Conservation (phyloP, 805 yeast genomes). For the Sporopachydermia lactativora region DNA sequence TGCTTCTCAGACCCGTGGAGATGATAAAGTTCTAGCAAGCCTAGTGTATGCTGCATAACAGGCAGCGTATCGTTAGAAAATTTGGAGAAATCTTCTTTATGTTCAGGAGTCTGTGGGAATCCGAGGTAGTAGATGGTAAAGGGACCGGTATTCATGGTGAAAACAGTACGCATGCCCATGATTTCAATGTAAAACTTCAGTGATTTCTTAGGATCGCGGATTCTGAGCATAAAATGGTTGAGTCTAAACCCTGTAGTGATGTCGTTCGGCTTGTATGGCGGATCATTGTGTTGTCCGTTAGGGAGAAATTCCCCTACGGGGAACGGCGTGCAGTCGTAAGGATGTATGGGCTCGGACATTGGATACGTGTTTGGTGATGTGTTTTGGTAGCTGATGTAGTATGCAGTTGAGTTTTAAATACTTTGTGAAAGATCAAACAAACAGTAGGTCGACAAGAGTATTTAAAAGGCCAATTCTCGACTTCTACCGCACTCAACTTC, state of each 20-base stretch:
- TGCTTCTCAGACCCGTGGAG: conserved; percentile 93
- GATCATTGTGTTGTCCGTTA: background rate
- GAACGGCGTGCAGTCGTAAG: background rate
- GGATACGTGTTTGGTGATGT: too few relatives aligned
- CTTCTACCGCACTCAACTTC: too few relatives aligned
- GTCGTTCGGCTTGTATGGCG: background rate
- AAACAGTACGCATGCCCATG: conserved; percentile 47
- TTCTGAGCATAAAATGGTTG: conserved; percentile 89
- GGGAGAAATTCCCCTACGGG: background rate
- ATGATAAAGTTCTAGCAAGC: conserved; percentile 79
- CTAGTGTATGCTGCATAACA: conserved; percentile 14
- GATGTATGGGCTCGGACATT: background rate
- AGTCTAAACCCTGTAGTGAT: conserved; percentile 21
- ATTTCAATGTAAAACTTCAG: conserved; percentile 65
- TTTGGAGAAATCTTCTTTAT: background rate
- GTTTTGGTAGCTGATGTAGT: too few relatives aligned
- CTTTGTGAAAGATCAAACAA: too few relatives aligned
- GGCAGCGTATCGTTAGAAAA: background rate
- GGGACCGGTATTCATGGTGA: conserved; percentile 1
- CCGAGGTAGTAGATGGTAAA: background rate
- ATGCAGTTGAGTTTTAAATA: too few relatives aligned
- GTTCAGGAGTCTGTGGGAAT: background rate
- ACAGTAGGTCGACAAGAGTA: too few relatives aligned
- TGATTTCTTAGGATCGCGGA: conserved; percentile 69
- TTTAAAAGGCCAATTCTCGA: too few relatives aligned